Conservation (phyloP, 352 stramenopile species). For the Globisporangium nodosum region DNA sequence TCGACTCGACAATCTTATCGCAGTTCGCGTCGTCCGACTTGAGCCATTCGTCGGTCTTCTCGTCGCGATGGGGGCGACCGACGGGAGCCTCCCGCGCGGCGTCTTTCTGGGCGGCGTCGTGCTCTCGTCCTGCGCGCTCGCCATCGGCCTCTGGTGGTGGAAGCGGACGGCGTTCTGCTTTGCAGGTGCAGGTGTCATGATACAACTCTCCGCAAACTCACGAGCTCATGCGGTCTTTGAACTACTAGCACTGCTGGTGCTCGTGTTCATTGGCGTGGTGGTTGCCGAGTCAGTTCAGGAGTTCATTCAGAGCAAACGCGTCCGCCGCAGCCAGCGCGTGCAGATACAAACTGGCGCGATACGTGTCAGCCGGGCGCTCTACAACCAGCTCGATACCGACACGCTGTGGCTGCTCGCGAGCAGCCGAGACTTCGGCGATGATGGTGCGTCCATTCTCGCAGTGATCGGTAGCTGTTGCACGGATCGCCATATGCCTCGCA, state of each 20-base stretch:
- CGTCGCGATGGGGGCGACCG: not conserved
- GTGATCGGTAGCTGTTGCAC: not conserved
- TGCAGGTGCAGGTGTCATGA: constrained; percentile 2
- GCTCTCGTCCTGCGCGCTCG: not conserved
- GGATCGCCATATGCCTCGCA: not conserved
- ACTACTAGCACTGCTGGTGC: constrained; percentile 35
- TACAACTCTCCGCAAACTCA: not conserved
- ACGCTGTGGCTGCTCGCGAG: constrained; percentile 56
- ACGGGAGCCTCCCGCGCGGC: constrained; percentile 3
- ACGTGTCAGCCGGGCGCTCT: constrained; percentile 57
- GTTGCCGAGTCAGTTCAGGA: constrained; percentile 25
- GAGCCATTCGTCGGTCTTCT: not conserved
- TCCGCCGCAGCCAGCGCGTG: not conserved
- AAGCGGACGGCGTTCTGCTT: constrained; percentile 1
- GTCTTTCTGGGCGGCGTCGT: not conserved
- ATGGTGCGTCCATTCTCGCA: not conserved
- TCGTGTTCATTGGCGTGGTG: constrained; percentile 48
- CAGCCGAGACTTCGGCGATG: constrained; percentile 61
- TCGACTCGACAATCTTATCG: not conserved
- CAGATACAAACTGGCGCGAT: constrained; percentile 25
- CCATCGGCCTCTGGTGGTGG: not conserved
- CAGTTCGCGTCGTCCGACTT: not conserved
- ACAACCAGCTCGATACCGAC: constrained; percentile 61
- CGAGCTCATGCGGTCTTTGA: not conserved
- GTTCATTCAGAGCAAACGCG: constrained; percentile 8